A percentile compares a stretch with the other conserved stretches of the same genome.
These are phyloP conservation scores for Vitis hybrid DNA, from an alignment of 177 flowering plant species.

Conservation along the genomic window DNA sequence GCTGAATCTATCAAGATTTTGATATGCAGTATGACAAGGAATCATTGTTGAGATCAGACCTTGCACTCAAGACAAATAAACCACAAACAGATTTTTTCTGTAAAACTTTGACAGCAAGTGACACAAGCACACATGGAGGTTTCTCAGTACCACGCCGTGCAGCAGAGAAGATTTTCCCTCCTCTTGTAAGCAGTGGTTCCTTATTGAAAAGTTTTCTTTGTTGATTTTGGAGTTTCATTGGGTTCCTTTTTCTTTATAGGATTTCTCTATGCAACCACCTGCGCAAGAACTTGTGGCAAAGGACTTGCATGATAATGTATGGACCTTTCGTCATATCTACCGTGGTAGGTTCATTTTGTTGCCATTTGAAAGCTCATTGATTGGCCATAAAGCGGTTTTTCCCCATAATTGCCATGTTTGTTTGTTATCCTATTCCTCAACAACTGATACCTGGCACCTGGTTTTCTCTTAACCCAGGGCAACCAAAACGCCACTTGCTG, in stretches of 20 bases:
- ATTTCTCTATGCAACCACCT: slow-evolving; percentile 86
- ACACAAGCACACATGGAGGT: slow-evolving; percentile 99
- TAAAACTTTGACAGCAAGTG: slow-evolving; percentile 95
- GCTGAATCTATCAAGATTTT: not conserved
- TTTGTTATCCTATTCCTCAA: not conserved
- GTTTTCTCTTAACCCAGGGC: slow-evolving; percentile 49
- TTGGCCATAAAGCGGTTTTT: not conserved
- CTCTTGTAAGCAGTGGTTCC: slow-evolving; percentile 55
- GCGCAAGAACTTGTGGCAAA: slow-evolving; percentile 84
- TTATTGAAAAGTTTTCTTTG: not conserved
- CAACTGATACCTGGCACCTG: not conserved
- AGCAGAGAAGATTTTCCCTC: slow-evolving; percentile 97
- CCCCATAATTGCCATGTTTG: not conserved
- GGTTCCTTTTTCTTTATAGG: slow-evolving; percentile 36
- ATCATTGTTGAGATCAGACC: slow-evolving; percentile 83
- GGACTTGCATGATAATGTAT: slow-evolving; percentile 76
- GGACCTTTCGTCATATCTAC: slow-evolving; percentile 83
- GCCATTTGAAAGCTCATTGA: not conserved
- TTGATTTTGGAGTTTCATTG: slow-evolving; percentile 1
- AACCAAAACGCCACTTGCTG: slow-evolving; percentile 94
- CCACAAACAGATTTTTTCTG: slow-evolving; percentile 93
- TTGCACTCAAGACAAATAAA: slow-evolving; percentile 65
- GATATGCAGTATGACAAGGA: slow-evolving; percentile 79
- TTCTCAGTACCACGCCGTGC: slow-evolving; percentile 99
- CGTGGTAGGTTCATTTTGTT: slow-evolving; percentile 42